Evolutionary conservation across 352 stramenopile genomes (phyloP).

Genomic region (Phytophthora brassicae): DNA sequence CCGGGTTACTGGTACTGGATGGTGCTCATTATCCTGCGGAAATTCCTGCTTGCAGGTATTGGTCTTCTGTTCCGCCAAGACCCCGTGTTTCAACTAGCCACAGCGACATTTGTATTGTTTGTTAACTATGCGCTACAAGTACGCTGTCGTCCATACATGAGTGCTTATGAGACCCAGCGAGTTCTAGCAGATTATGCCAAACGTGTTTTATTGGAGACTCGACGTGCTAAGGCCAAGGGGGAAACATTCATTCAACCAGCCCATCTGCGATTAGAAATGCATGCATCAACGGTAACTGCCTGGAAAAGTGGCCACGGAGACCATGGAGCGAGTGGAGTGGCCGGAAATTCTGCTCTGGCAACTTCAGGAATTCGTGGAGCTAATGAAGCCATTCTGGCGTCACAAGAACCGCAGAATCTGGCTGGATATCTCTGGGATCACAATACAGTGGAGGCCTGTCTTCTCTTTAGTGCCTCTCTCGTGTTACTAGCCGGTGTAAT

Average conservation of each 20-base stretch:
- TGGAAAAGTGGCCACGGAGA: conserved; percentile 40
- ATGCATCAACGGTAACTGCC: conserved; percentile 31
- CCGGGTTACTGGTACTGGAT: conserved; percentile 83
- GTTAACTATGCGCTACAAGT: conserved; percentile 77
- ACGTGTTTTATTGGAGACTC: conserved; percentile 49
- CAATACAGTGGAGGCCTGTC: conserved; percentile 74
- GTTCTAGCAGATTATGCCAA: conserved; percentile 63
- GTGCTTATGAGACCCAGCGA: conserved; percentile 52
- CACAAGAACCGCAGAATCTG: conserved; percentile 43
- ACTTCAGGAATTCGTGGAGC: conserved; percentile 17
- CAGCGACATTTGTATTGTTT: conserved; percentile 76
- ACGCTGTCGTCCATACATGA: conserved; percentile 78
- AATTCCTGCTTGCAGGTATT: conserved; percentile 67
- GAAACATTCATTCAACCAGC: conserved; percentile 56
- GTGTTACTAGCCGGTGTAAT: conserved; percentile 64
- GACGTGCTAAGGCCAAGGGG: conserved; percentile 51
- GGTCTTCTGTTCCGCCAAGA: conserved; percentile 75
- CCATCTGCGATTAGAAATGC: conserved; percentile 49
- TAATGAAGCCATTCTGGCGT: conserved; percentile 32
- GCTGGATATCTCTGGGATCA: conserved; percentile 75
- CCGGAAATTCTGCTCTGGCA: conserved; percentile 7
- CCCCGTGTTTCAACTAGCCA: conserved; percentile 73
- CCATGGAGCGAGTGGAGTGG: conserved; percentile 18
- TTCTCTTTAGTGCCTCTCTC: conserved; percentile 73
- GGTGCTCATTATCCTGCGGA: conserved; percentile 76